Conservation (phyloP, 805 yeast species). For the Blastobotrys muscicola region DNA sequence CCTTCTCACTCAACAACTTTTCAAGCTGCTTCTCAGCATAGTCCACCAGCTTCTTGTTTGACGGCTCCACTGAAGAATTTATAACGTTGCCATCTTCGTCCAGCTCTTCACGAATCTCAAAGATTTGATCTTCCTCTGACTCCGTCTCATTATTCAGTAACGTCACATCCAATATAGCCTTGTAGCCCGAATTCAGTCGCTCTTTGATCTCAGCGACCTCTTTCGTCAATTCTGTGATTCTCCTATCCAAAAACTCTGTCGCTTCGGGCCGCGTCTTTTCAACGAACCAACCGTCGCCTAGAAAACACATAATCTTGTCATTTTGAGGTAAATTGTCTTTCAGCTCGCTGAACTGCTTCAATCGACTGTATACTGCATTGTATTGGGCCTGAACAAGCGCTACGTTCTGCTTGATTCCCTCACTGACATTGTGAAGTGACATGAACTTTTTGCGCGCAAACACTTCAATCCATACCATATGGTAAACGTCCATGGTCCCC, state of each 20-base stretch:
- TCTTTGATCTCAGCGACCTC: constrained; percentile 12
- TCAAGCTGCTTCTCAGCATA: constrained; percentile 20
- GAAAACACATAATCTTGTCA: constrained; percentile 2
- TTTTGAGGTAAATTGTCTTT: neutral
- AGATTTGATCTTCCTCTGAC: constrained; percentile 41
- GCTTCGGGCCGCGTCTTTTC: constrained; percentile 16
- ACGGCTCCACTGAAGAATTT: constrained; percentile 35
- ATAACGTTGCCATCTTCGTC: constrained; percentile 77
- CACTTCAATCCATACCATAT: neutral
- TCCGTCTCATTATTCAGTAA: constrained; percentile 25
- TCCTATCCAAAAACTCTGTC: constrained; percentile 13
- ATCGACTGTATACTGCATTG: neutral
- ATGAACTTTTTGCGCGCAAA: neutral
- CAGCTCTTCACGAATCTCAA: constrained; percentile 77
- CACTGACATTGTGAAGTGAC: constrained; percentile 4
- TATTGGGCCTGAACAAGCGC: constrained; percentile 1
- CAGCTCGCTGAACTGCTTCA: constrained; percentile 3
- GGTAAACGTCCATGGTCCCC: neutral
- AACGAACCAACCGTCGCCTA: constrained; percentile 26
- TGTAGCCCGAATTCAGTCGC: constrained; percentile 12
- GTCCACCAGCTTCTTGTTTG: constrained; percentile 20
- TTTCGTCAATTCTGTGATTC: constrained; percentile 6
- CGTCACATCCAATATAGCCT: constrained; percentile 6
- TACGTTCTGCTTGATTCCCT: constrained; percentile 4
- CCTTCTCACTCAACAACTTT: constrained; percentile 6